Conservation (phyloP, 257 asterid genomes). For the Solanum pennellii region DNA sequence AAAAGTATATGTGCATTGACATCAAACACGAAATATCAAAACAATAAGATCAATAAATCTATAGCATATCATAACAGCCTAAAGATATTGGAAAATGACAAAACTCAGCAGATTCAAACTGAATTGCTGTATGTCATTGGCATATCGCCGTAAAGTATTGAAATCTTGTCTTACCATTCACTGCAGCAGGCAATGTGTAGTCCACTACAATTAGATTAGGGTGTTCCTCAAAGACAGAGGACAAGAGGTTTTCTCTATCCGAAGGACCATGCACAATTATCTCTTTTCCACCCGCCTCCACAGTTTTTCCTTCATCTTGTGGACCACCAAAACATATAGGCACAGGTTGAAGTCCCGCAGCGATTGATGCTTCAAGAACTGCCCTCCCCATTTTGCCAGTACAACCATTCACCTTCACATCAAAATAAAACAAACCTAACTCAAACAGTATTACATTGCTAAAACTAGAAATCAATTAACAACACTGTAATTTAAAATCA, state of each 20-base stretch:
- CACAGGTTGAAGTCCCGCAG: conserved; percentile 77
- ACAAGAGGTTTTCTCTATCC: conserved; percentile 45
- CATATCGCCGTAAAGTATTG: neutral
- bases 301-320: conserved; percentile 50
- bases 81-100: neutral
- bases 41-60: neutral
- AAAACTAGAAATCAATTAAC: neutral
- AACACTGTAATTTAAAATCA: neutral
- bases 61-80: neutral
- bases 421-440: neutral
- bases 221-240: conserved; percentile 40
- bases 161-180: conserved; percentile 45
- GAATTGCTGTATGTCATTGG: neutral
- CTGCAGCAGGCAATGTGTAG: conserved; percentile 76
- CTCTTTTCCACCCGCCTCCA: conserved; percentile 59
- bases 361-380: conserved; percentile 81
- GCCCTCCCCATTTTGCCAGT: conserved; percentile 93
- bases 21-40: neutral
- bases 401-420: conserved; percentile 70
- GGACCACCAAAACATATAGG: conserved; percentile 73
- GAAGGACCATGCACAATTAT: conserved; percentile 56
- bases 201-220: conserved; percentile 72
- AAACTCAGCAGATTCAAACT: neutral
- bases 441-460: neutral
- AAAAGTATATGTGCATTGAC: neutral